These are phyloP conservation scores for Diaporthe longicolla DNA, from an alignment of 2,329 filamentous ascomycete genomes.

Conservation along the genomic window DNA sequence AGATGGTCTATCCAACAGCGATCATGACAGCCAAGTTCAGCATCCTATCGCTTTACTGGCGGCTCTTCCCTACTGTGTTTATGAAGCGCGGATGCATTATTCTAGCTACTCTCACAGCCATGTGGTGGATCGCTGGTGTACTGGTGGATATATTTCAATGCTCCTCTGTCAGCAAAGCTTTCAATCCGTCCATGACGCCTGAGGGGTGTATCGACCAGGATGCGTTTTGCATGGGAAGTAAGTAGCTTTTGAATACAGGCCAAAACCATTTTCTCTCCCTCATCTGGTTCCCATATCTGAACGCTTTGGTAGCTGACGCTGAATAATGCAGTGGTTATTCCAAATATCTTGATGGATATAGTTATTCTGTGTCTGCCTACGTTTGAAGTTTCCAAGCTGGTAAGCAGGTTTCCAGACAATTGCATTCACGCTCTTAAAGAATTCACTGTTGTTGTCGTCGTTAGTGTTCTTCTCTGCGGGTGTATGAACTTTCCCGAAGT, in stretches of 20 bases:
- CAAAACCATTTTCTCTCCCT: too few relatives aligned
- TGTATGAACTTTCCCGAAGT: neutral
- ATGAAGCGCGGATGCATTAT: slow-evolving; percentile 35
- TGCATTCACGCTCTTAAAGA: neutral
- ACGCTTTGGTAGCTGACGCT: neutral
- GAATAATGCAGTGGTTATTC: neutral
- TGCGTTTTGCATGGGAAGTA: slow-evolving; percentile 4
- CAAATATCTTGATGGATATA: slow-evolving; percentile 28
- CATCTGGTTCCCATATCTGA: too few relatives aligned
- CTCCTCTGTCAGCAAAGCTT: slow-evolving; percentile 4
- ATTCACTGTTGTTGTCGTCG: too few relatives aligned
- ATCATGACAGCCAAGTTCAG: slow-evolving; percentile 31
- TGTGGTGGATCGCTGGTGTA: slow-evolving; percentile 25
- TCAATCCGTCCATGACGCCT: neutral
- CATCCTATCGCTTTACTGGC: slow-evolving; percentile 29
- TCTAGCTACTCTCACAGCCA: neutral
- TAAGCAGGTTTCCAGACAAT: neutral
- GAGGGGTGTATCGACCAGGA: neutral
- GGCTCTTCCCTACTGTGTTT: slow-evolving; percentile 33
- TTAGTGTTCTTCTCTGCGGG: neutral
- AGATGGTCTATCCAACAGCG: slow-evolving; percentile 10
- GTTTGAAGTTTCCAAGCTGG: slow-evolving; percentile 28
- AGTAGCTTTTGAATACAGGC: neutral
- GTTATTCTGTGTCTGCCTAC: slow-evolving; percentile 30
- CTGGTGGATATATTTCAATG: slow-evolving; percentile 34